Evolutionary conservation across 108 stramenopile genomes (phyloP).

Genomic region (Nitzschia palea): DNA sequence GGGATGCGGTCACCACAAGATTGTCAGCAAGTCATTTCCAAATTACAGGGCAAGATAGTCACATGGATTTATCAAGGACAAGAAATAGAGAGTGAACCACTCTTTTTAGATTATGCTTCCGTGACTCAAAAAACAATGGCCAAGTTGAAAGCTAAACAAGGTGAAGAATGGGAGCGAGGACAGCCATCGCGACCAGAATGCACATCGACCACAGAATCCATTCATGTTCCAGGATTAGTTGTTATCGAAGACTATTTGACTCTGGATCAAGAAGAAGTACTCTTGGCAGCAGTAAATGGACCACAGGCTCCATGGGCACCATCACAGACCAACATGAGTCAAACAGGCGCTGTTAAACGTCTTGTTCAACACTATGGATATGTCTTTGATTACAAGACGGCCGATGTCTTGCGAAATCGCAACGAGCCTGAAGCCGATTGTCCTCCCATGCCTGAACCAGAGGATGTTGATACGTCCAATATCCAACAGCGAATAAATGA

Average conservation of each 20-base stretch:
- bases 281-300: constrained; percentile 74
- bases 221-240: constrained; percentile 66
- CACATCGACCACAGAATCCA: constrained; percentile 68
- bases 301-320: constrained; percentile 90
- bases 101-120: constrained; percentile 78
- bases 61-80: constrained; percentile 22
- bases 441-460: constrained; percentile 51
- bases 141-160: constrained; percentile 22
- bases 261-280: constrained; percentile 55
- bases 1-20: constrained; percentile 51
- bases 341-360: constrained; percentile 65
- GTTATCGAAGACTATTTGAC: constrained; percentile 64
- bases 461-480: constrained; percentile 18
- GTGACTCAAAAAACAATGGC: constrained; percentile 45
- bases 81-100: constrained; percentile 41
- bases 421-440: constrained; percentile 29
- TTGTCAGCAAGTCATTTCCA: constrained; percentile 49
- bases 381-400: constrained; percentile 89
- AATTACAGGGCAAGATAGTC: constrained; percentile 56
- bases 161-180: constrained; percentile 37
- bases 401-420: constrained; percentile 74
- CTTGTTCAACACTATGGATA: constrained; percentile 91
- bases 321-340: constrained; percentile 51
- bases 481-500: constrained; percentile 42
- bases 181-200: constrained; percentile 75